phyloP scores from a whole-genome alignment of 495 filamentous ascomycete genomes.

The Daldinia decipiens region DNA sequence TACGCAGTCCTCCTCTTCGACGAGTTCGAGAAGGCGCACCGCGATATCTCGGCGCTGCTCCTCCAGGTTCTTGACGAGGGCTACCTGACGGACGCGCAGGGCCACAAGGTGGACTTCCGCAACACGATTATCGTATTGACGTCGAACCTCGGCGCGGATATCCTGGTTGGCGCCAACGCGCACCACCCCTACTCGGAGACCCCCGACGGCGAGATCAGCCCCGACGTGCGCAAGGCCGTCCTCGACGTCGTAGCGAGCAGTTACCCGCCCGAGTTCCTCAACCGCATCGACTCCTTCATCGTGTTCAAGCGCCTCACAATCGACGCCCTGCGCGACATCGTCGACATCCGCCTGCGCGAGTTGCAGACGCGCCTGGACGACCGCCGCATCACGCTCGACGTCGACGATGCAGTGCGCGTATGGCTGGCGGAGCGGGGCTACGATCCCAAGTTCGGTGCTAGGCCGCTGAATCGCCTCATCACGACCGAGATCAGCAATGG shows the following conservation, averaged over 20 bases:
- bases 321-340: slow-evolving; percentile 86
- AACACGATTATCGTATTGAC: slow-evolving; percentile 97
- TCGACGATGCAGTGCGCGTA: slow-evolving; percentile 74
- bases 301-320: slow-evolving; percentile 86
- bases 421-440: slow-evolving; percentile 92
- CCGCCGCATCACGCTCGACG: slow-evolving; percentile 79
- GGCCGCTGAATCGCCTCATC: slow-evolving; percentile 93
- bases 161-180: slow-evolving; percentile 69
- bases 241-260: slow-evolving; percentile 83
- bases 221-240: slow-evolving; percentile 76
- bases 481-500: slow-evolving; percentile 87
- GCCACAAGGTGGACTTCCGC: slow-evolving; percentile 94
- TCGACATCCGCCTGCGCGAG: slow-evolving; percentile 89
- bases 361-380: slow-evolving; percentile 86
- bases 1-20: slow-evolving; percentile 96
- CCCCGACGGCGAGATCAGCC: slow-evolving; percentile 70
- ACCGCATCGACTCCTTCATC: slow-evolving; percentile 96
- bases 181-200: slow-evolving; percentile 68
- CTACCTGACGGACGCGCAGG: slow-evolving; percentile 93
- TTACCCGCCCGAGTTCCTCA: slow-evolving; percentile 95
- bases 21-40: slow-evolving; percentile 97
- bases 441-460: slow-evolving; percentile 88
- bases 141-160: slow-evolving; percentile 87
- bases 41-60: slow-evolving; percentile 92
- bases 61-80: slow-evolving; percentile 97